Conservation (phyloP, 2,329 filamentous ascomycete genomes). For the Elsinoe necatrix region DNA sequence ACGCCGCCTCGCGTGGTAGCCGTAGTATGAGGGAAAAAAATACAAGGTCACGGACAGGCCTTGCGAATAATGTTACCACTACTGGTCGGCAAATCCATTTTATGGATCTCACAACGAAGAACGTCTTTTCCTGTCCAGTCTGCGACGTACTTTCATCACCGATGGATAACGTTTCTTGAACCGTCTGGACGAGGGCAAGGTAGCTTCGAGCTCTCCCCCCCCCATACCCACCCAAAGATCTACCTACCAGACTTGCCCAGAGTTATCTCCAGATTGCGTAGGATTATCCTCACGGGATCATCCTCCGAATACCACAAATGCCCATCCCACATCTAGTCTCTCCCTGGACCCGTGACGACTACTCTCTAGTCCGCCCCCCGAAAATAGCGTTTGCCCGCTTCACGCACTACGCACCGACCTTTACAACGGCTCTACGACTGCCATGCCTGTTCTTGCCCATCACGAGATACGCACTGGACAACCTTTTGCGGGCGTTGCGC, state of each 20-base stretch:
- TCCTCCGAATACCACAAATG: not conserved
- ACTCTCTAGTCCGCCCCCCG: not conserved
- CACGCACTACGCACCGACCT: conserved; percentile 13
- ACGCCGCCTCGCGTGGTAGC: conserved; percentile 11
- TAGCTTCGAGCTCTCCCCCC: not conserved
- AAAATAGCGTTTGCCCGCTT: conserved; percentile 13
- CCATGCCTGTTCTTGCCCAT: conserved; percentile 1
- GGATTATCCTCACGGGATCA: conserved; percentile 6
- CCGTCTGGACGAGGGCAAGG: not conserved
- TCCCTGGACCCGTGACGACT: not conserved
- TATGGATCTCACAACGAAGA: not conserved
- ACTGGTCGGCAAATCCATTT: not conserved
- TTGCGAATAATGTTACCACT: no score
- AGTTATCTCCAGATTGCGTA: not conserved
- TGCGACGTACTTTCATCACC: conserved; percentile 2
- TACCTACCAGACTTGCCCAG: not conserved
- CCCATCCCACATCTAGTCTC: no score
- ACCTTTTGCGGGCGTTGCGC: not conserved
- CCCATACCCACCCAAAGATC: not conserved
- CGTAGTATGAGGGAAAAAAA: not conserved
- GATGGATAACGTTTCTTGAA: not conserved
- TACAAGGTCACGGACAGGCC: not conserved
- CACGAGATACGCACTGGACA: conserved; percentile 1
- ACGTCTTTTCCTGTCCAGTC: conserved; percentile 9
- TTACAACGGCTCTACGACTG: conserved; percentile 8